Conservation (phyloP, 1,284 basidiomycete species). For the Ceratobasidium sp. region DNA sequence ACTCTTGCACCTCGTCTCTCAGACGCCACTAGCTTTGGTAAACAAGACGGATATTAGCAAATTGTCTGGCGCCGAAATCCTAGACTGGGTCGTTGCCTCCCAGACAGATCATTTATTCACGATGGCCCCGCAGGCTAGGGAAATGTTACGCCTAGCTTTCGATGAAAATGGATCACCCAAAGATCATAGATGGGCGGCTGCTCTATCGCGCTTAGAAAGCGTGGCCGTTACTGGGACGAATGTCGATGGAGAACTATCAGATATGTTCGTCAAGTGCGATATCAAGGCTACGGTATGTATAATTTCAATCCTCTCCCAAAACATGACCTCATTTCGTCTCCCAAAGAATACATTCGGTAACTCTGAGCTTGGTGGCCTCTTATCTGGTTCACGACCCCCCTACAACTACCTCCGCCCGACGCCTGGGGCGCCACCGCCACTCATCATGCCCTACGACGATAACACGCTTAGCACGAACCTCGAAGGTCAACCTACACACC, state of each 20-base stretch:
- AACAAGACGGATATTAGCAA: not conserved
- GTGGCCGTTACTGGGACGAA: not conserved
- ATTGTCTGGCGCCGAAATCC: not conserved
- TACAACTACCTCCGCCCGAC: conserved; percentile 20
- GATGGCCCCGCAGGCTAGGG: not conserved
- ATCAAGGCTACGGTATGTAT: conserved; percentile 15
- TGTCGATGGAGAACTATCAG: conserved; percentile 7
- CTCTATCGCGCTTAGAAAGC: not conserved
- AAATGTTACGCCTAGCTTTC: conserved; percentile 21
- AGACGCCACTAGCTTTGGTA: not conserved
- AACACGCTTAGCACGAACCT: too few species aligned
- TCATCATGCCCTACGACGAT: not conserved
- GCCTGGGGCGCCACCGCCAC: conserved; percentile 3
- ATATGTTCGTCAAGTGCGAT: not conserved
- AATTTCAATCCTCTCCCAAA: not conserved
- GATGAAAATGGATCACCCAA: not conserved
- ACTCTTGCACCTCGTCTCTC: not conserved
- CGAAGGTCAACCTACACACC: not conserved
- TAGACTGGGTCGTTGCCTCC: conserved; percentile 21
- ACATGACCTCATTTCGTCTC: not conserved
- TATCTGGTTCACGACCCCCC: not conserved
- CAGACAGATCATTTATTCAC: not conserved
- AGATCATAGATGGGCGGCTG: not conserved
- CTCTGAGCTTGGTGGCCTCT: conserved; percentile 12
- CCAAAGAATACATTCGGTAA: conserved; percentile 21